Conservation (phyloP, 2,329 filamentous ascomycete species). For the Cryphonectria nitschkei region DNA sequence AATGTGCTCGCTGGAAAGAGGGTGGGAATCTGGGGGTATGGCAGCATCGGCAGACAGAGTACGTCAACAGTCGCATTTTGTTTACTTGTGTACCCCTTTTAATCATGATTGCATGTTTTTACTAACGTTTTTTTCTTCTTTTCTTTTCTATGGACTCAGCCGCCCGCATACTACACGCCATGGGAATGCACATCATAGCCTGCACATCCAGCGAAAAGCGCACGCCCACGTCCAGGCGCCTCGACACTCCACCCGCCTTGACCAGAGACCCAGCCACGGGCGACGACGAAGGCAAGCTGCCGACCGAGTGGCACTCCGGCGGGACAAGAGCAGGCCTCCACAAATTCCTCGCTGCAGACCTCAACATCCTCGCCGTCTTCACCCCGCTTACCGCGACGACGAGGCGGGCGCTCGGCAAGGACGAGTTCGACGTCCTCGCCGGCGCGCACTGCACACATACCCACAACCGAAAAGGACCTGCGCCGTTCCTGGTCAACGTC, state of each 20-base stretch:
- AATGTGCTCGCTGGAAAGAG: conserved; percentile 13
- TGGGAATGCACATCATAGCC: conserved; percentile 21
- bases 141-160: neutral
- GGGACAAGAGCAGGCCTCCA: conserved; percentile 2
- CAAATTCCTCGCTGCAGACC: conserved; percentile 13
- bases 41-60: conserved; percentile 19
- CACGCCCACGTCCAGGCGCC: conserved; percentile 10
- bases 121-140: neutral
- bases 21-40: conserved; percentile 20
- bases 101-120: neutral
- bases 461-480: neutral
- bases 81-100: neutral
- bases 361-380: conserved; percentile 21
- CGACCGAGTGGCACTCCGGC: conserved; percentile 18
- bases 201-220: conserved; percentile 1
- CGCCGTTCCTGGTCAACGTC: conserved; percentile 17
- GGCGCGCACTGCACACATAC: neutral
- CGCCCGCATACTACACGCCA: conserved; percentile 15
- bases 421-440: conserved; percentile 17
- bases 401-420: neutral
- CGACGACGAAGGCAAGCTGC: conserved; percentile 14
- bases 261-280: conserved; percentile 1
- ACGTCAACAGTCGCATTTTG: neutral
- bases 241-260: neutral
- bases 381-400: conserved; percentile 6